phyloP scores from a whole-genome alignment of 495 filamentous ascomycete genomes.

The Bacidia rubella region DNA sequence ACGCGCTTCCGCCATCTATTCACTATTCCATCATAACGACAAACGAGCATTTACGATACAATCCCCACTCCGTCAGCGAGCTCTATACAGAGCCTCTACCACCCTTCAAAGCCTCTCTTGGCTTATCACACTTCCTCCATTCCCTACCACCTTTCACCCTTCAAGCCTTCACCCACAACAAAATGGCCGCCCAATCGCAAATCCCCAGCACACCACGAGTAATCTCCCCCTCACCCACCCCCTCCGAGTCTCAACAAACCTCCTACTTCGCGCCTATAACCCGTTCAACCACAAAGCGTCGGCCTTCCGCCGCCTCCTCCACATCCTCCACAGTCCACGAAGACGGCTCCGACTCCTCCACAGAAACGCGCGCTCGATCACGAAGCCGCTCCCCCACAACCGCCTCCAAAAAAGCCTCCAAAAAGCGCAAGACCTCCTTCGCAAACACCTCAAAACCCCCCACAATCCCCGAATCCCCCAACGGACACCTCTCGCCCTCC shows the following conservation, averaged over 20 bases:
- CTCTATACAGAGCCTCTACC: neutral
- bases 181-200: constrained; percentile 29
- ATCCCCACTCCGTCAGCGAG: constrained; percentile 6
- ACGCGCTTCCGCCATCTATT: neutral
- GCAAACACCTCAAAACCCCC: constrained; percentile 20
- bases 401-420: constrained; percentile 25
- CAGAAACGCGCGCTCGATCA: constrained; percentile 28
- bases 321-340: constrained; percentile 29
- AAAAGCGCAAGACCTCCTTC: constrained; percentile 20
- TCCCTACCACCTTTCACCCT: constrained; percentile 9
- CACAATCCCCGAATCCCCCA: constrained; percentile 31
- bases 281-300: constrained; percentile 42
- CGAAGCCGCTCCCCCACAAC: constrained; percentile 28
- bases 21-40: neutral
- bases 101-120: neutral
- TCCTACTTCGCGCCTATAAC: constrained; percentile 50
- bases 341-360: constrained; percentile 26
- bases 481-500: constrained; percentile 61
- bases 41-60: neutral
- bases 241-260: constrained; percentile 37
- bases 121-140: neutral
- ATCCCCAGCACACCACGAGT: constrained; percentile 56
- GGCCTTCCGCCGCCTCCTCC: constrained; percentile 25
- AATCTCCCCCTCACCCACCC: constrained; percentile 55
- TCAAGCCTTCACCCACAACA: constrained; percentile 14